Percentiles rank a stretch among this genome's conserved stretches.
Evolutionary conservation across 2,329 filamentous ascomycete genomes (phyloP).

Genomic region (Rhynchosporium secalis): DNA sequence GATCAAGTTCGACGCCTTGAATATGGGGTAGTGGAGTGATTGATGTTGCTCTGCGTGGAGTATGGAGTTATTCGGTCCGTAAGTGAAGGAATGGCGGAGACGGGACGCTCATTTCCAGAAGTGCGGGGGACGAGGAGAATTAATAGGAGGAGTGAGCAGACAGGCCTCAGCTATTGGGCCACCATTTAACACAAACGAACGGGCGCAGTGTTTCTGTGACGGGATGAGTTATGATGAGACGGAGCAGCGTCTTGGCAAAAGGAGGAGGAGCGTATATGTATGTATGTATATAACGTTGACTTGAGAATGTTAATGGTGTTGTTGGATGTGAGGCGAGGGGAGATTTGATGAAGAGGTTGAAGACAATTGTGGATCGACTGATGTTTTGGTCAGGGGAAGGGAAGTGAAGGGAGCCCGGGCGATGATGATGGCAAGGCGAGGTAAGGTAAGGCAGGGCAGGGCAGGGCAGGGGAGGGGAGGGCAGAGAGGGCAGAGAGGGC

Average conservation of each 20-base stretch:
- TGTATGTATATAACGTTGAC: conserved; percentile 6
- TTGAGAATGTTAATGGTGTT: neutral
- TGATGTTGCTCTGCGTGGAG: conserved; percentile 21
- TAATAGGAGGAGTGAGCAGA: conserved; percentile 5
- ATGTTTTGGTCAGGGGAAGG: neutral
- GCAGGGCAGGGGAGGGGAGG: neutral
- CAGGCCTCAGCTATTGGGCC: conserved; percentile 12
- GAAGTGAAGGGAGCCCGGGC: conserved; percentile 1
- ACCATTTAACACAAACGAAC: conserved; percentile 1
- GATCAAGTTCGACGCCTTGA: conserved; percentile 13
- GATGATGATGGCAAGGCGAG: neutral
- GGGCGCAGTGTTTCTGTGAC: neutral
- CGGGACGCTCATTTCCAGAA: conserved; percentile 23
- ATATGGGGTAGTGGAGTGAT: conserved; percentile 29
- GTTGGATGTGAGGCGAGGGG: neutral
- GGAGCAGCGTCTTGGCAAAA: neutral
- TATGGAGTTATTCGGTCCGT: conserved; percentile 36
- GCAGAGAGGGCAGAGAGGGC: no score
- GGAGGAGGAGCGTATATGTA: neutral
- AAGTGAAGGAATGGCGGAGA: conserved; percentile 27
- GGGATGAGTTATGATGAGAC: neutral
- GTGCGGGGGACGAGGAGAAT: conserved; percentile 23
- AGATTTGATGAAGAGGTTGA: conserved; percentile 1
- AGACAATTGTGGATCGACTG: conserved; percentile 9
- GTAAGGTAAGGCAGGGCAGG: no score